Conservation (phyloP, 331 rosid species). For the Stylosanthes scabra region DNA sequence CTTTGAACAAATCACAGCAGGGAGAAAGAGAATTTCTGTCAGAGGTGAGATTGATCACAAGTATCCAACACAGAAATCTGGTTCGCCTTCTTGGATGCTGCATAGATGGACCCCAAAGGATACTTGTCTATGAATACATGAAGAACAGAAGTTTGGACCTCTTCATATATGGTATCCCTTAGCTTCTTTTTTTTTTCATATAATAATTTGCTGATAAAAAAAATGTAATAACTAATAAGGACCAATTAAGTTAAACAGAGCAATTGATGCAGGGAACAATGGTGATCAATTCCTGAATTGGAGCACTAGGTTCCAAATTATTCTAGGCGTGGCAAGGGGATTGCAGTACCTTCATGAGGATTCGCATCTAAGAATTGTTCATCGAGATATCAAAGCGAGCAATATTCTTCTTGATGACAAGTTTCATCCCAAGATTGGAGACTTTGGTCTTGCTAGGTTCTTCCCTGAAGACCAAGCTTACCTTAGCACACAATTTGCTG, state of each 20-base stretch:
- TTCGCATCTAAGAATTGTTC: slow-evolving; percentile 74
- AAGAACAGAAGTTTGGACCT: slow-evolving; percentile 75
- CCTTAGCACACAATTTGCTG: slow-evolving; percentile 82
- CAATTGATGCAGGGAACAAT: slow-evolving; percentile 48
- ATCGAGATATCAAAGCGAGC: slow-evolving; percentile 88
- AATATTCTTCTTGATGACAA: slow-evolving; percentile 86
- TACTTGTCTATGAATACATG: slow-evolving; percentile 85
- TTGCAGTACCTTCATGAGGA: slow-evolving; percentile 89
- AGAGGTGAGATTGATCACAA: slow-evolving; percentile 76
- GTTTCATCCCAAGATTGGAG: slow-evolving; percentile 79
- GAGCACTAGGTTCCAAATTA: slow-evolving; percentile 74
- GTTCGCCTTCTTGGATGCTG: slow-evolving; percentile 85
- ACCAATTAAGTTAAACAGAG: neutral
- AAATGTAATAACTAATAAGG: too few relatives aligned
- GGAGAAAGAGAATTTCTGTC: slow-evolving; percentile 82
- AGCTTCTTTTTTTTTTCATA: neutral
- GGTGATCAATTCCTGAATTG: slow-evolving; percentile 64
- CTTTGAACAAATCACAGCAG: slow-evolving; percentile 73
- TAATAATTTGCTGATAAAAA: too few relatives aligned
- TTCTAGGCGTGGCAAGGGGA: slow-evolving; percentile 79
- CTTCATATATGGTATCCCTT: slow-evolving; percentile 59
- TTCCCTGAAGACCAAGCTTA: slow-evolving; percentile 89
- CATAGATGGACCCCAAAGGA: slow-evolving; percentile 74
- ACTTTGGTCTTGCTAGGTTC: slow-evolving; percentile 86
- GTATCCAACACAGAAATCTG: slow-evolving; percentile 89